Conservation (phyloP, 106 monocot genomes). For the Triglochin maritima region DNA sequence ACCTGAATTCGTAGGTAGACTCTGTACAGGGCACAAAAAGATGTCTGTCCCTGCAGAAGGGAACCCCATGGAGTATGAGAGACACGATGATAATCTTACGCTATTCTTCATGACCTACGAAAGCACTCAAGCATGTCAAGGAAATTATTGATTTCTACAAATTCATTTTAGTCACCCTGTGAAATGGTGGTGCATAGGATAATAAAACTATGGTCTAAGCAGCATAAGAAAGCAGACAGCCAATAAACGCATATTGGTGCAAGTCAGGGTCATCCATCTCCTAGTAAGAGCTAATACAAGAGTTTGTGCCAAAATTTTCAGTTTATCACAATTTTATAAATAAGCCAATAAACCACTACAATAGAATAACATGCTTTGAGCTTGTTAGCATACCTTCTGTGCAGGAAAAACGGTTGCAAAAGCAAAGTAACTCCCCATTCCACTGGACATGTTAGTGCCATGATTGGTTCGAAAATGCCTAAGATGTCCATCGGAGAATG, state of each 20-base stretch:
- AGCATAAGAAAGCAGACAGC: neutral
- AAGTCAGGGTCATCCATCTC: neutral
- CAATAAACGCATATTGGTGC: neutral
- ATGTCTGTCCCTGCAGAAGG: conserved; percentile 34
- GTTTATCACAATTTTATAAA: neutral
- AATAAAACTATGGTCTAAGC: neutral
- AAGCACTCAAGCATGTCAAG: neutral
- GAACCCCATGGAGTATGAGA: conserved; percentile 60
- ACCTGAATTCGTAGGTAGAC: conserved; percentile 1
- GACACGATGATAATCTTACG: conserved; percentile 53
- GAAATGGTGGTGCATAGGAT: neutral
- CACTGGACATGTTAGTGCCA: conserved; percentile 6
- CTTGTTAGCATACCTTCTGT: conserved; percentile 31
- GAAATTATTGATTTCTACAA: neutral
- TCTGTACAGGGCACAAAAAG: conserved; percentile 42
- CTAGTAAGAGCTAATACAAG: neutral
- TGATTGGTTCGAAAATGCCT: conserved; percentile 23
- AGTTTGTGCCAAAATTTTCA: neutral
- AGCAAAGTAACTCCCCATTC: conserved; percentile 51
- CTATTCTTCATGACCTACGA: conserved; percentile 61
- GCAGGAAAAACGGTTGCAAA: conserved; percentile 57
- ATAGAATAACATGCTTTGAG: neutral
- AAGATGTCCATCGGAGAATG: conserved; percentile 26
- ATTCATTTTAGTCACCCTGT: neutral
- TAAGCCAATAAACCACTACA: neutral